These are phyloP conservation scores for Fusarium fracticaudum DNA, from an alignment of 2,329 filamentous ascomycete genomes.

Conservation along the genomic window DNA sequence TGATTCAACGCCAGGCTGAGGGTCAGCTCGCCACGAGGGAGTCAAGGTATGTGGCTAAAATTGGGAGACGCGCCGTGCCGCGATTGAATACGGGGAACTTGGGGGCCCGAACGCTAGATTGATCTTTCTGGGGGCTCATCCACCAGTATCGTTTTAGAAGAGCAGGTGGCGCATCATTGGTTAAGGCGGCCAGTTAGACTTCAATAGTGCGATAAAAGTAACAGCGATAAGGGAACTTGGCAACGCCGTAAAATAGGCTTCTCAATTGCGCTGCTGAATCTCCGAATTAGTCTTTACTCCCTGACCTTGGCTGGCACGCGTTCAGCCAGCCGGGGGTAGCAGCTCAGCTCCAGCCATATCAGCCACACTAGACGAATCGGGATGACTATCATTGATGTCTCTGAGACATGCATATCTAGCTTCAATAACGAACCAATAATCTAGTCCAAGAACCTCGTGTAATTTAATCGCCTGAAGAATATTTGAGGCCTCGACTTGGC, in stretches of 20 bases:
- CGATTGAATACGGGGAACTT: not conserved
- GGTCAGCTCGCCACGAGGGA: not conserved
- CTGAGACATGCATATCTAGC: not conserved
- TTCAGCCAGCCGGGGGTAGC: not conserved
- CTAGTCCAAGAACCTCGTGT: fast-evolving
- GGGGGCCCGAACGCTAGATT: too few relatives aligned
- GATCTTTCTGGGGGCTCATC: too few relatives aligned
- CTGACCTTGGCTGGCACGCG: not conserved
- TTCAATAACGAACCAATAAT: fast-evolving
- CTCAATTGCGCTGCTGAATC: not conserved
- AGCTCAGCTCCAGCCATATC: not conserved
- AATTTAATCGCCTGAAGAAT: too few relatives aligned
- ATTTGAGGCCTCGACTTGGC: not conserved
- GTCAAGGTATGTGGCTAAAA: not conserved
- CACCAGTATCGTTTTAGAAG: too few relatives aligned
- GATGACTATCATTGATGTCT: not conserved
- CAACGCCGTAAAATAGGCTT: fast-evolving
- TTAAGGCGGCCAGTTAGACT: not conserved
- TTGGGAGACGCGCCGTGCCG: not conserved
- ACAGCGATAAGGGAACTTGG: fast-evolving
- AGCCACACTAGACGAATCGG: not conserved
- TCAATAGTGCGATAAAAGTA: not conserved
- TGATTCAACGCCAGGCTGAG: not conserved
- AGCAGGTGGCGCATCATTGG: too few relatives aligned
- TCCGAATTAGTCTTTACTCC: not conserved